Evolutionary conservation across 2,329 filamentous ascomycete species (phyloP).

Genomic region (Cladophialophora carrionii): DNA sequence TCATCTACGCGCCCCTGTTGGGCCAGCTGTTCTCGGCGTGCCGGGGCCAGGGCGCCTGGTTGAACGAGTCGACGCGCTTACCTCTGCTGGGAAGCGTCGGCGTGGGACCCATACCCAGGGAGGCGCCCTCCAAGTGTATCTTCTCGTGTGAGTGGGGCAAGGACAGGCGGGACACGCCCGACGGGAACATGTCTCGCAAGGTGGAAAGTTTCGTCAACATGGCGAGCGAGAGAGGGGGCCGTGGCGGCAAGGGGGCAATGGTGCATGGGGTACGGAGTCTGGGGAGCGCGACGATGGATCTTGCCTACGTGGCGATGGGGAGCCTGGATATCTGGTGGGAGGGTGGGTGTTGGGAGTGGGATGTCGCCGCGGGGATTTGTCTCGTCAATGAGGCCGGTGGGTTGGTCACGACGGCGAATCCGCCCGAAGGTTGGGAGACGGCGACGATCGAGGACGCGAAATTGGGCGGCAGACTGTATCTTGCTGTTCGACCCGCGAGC

Average conservation of each 20-base stretch:
- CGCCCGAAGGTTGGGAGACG: conserved; percentile 61
- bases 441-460: conserved; percentile 54
- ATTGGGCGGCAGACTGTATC: conserved; percentile 69
- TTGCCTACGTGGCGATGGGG: conserved; percentile 76
- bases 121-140: conserved; percentile 69
- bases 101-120: conserved; percentile 63
- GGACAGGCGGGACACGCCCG: conserved; percentile 67
- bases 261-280: conserved; percentile 75
- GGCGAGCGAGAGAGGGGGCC: conserved; percentile 68
- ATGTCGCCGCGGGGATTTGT: conserved; percentile 74
- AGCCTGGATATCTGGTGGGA: conserved; percentile 83
- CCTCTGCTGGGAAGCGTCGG: conserved; percentile 61
- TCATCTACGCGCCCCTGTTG: conserved; percentile 73
- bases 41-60: conserved; percentile 67
- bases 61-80: conserved; percentile 66
- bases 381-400: conserved; percentile 75
- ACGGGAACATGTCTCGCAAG: conserved; percentile 71
- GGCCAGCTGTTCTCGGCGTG: conserved; percentile 71
- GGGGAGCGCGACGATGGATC: conserved; percentile 72
- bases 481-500: conserved; percentile 72
- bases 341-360: conserved; percentile 81
- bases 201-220: conserved; percentile 76
- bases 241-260: conserved; percentile 72
- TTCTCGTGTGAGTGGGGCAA: conserved; percentile 82
- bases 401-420: conserved; percentile 73